These are phyloP conservation scores for Aspergillus sp. DNA, from an alignment of 2,329 filamentous ascomycete genomes.

Conservation along the genomic window DNA sequence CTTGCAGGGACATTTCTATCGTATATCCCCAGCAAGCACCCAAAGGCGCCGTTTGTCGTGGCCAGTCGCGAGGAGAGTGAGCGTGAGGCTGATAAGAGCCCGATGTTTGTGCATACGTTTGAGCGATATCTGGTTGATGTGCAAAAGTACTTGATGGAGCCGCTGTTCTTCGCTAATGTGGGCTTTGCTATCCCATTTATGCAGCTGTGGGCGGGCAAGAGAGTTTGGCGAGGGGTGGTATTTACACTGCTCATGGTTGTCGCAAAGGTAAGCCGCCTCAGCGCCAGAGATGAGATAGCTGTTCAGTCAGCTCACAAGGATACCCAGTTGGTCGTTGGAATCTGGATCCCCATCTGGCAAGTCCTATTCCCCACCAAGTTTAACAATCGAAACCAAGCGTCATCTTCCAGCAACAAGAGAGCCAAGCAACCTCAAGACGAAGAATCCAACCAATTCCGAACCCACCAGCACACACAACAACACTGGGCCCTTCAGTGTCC, in stretches of 20 bases:
- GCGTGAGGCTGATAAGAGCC: constrained; percentile 37
- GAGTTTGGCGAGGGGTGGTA: constrained; percentile 37
- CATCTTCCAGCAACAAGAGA: neutral
- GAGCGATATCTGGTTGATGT: constrained; percentile 42
- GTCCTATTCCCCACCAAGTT: neutral
- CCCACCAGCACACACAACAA: neutral
- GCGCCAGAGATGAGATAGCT: neutral
- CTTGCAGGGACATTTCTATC: constrained; percentile 42
- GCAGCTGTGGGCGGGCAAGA: constrained; percentile 37
- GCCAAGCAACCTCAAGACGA: neutral
- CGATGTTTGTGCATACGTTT: constrained; percentile 46
- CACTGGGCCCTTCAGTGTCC: neutral
- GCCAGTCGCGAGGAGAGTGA: constrained; percentile 42
- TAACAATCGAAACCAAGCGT: neutral
- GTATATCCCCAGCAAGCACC: constrained; percentile 42
- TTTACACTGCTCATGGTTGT: constrained; percentile 37
- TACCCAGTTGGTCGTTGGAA: constrained; percentile 32
- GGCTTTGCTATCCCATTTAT: constrained; percentile 40
- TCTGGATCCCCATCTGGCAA: constrained; percentile 33
- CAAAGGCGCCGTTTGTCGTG: constrained; percentile 42
- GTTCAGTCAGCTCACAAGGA: neutral
- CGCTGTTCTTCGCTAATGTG: constrained; percentile 38
- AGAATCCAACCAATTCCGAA: neutral
- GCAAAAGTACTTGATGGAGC: constrained; percentile 40
- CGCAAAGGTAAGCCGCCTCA: constrained; percentile 29